A percentile compares a stretch with the other conserved stretches of the same genome.
phyloP scores from a whole-genome alignment of 2,329 filamentous ascomycete genomes.

The Nemania bipapillata region DNA sequence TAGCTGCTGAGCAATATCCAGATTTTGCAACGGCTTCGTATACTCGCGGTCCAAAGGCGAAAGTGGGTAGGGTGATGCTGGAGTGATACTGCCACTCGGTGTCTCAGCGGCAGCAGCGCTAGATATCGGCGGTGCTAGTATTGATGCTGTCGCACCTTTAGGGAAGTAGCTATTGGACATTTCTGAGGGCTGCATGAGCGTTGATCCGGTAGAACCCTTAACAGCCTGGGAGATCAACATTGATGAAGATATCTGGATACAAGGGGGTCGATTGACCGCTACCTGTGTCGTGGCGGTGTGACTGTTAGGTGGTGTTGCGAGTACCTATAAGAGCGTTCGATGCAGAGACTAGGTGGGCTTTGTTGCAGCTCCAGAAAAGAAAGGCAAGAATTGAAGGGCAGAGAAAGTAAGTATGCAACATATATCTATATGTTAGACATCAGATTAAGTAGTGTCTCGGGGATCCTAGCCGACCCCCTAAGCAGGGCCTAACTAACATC shows the following conservation, averaged over 20 bases:
- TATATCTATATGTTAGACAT: too few species aligned
- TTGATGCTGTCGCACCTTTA: conserved; percentile 13
- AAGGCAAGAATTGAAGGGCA: not conserved
- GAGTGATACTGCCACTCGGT: conserved; percentile 16
- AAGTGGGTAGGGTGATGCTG: conserved; percentile 42
- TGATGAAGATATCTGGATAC: not conserved
- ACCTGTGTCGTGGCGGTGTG: not conserved
- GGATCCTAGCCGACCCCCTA: not conserved
- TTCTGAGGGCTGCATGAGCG: conserved; percentile 37
- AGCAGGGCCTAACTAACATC: too few species aligned
- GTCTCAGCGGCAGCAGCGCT: conserved; percentile 10
- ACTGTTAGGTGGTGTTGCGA: not conserved
- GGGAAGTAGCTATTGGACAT: conserved; percentile 41
- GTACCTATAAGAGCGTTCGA: not conserved
- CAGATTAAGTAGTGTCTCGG: too few species aligned
- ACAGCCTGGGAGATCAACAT: conserved; percentile 17
- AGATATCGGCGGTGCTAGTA: not conserved
- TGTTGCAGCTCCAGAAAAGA: not conserved
- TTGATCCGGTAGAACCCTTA: not conserved
- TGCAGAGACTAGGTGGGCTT: not conserved
- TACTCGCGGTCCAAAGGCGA: conserved; percentile 47
- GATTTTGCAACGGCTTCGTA: conserved; percentile 42
- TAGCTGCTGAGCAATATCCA: conserved; percentile 50
- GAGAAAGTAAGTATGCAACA: not conserved
- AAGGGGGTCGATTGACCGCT: not conserved